Evolutionary conservation across 208 protist species (phyloP), one percentile per base, ranked within the genome.

Genomic region (Trypanosoma cruzi): DNA sequence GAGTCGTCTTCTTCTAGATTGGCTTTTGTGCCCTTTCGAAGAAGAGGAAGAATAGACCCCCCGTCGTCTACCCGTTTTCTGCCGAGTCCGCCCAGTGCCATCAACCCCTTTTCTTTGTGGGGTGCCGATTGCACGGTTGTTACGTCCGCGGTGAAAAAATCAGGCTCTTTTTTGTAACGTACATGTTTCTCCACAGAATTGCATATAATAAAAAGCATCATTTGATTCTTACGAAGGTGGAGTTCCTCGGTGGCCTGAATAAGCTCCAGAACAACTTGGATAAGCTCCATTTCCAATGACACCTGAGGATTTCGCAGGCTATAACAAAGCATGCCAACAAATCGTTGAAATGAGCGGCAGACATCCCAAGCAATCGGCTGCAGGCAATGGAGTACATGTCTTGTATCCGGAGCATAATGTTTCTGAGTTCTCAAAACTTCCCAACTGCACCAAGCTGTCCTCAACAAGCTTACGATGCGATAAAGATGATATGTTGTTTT

Each of bases 361-460:
- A 85, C 68, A 73, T 92, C 84, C 62, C 34, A 68, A 32, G 83
- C 88, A 31, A 96, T 79, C 31, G 85, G 87, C 42, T 85, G 75
- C 64, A 96, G 77, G 37, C 75, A 82, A 46, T 64, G 60, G 72
- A 94, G 59, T 76, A 94, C 81, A 58, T 81, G 79, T 11, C 67
- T 77, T 56, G 81, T 92, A 1, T 83, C 77, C 8, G 28, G 46
- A 10, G 82, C 79, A 68, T 84, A 87, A 46, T 20, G 11, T 36
- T 67, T 64, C 77, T 96, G 85, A 52, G 86, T 86, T 44, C 90
- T 84, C 22, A 96, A 72, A 31, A 94, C 79, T 37, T 86, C 84
- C 88, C 90, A 96, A 81, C 88, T 92, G 73, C 86, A 83, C 70
- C 77, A 83, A 85, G 94, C 94, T 2, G 88, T 92, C 76, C 84